Conservation (phyloP, 2,329 filamentous ascomycete species). For the Microsporum canis region DNA sequence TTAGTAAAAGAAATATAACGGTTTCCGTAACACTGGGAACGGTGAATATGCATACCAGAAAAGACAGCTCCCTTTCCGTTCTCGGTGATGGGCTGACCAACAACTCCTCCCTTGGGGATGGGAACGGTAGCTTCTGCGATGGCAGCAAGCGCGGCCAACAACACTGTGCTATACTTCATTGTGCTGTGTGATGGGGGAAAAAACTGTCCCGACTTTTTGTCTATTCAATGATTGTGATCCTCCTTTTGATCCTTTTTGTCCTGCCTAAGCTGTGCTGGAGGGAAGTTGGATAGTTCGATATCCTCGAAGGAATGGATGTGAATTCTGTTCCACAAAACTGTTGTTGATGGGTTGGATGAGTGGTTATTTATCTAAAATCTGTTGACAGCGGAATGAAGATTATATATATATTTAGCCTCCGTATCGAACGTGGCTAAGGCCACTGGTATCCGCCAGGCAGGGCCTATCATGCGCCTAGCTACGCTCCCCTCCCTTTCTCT, state of each 20-base stretch:
- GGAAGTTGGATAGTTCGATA: conserved; percentile 2
- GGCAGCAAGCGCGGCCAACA: conserved; percentile 6
- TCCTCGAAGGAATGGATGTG: conserved; percentile 6
- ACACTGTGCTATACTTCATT: conserved; percentile 10
- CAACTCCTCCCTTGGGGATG: conserved; percentile 26
- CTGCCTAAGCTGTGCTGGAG: not conserved
- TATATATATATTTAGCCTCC: not conserved
- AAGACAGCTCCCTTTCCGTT: conserved; percentile 49
- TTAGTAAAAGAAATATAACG: not conserved
- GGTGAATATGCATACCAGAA: conserved; percentile 36
- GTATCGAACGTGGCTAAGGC: conserved; percentile 6
- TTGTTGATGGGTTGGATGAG: not conserved
- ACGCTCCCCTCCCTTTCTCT: not conserved
- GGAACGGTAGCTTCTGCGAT: conserved; percentile 5
- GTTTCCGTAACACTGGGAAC: not conserved
- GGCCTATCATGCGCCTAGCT: conserved; percentile 5
- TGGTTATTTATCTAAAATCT: not conserved
- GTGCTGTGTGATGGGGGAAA: not conserved
- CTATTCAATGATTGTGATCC: not conserved
- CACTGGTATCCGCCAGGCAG: conserved; percentile 11
- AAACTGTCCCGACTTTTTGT: not conserved
- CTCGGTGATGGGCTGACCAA: conserved; percentile 45
- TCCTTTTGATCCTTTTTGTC: not conserved
- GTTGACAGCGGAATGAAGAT: not conserved
- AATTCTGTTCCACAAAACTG: not conserved